Conservation (phyloP, 495 filamentous ascomycete species). For the Penicillium egyptiacum region DNA sequence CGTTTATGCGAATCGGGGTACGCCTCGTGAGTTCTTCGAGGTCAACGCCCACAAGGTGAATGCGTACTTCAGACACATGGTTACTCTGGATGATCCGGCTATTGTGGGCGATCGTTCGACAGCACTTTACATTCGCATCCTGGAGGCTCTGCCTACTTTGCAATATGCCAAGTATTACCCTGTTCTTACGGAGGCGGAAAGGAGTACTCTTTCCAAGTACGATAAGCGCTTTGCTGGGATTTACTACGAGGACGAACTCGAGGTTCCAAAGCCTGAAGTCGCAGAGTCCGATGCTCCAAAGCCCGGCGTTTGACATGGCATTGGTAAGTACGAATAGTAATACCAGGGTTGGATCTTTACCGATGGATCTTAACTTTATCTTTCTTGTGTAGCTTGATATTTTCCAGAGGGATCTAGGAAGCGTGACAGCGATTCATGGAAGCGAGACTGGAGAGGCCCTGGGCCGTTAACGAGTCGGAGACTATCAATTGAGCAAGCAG, state of each 20-base stretch:
- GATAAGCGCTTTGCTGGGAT: background rate
- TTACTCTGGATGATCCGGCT: background rate
- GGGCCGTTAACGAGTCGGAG: background rate
- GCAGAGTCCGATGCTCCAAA: background rate
- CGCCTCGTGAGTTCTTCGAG: slow-evolving; percentile 4
- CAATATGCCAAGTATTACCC: background rate
- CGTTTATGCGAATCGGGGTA: slow-evolving; percentile 4
- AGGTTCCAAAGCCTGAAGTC: background rate
- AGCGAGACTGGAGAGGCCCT: background rate
- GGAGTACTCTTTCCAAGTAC: background rate
- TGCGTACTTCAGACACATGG: background rate
- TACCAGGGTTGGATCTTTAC: background rate
- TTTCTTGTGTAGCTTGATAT: background rate
- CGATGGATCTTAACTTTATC: background rate
- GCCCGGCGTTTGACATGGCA: background rate
- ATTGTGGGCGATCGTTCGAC: slow-evolving; percentile 3
- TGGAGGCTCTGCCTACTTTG: background rate
- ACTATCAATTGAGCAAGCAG: slow-evolving; percentile 3
- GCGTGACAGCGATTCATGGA: background rate
- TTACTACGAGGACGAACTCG: background rate
- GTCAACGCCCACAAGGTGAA: slow-evolving; percentile 6
- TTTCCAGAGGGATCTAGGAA: background rate
- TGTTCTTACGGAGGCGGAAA: background rate
- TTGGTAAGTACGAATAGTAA: background rate
- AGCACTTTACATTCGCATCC: slow-evolving; percentile 1